phyloP scores from a whole-genome alignment of 2,329 filamentous ascomycete species.

The Paecilomyces fulvus region DNA sequence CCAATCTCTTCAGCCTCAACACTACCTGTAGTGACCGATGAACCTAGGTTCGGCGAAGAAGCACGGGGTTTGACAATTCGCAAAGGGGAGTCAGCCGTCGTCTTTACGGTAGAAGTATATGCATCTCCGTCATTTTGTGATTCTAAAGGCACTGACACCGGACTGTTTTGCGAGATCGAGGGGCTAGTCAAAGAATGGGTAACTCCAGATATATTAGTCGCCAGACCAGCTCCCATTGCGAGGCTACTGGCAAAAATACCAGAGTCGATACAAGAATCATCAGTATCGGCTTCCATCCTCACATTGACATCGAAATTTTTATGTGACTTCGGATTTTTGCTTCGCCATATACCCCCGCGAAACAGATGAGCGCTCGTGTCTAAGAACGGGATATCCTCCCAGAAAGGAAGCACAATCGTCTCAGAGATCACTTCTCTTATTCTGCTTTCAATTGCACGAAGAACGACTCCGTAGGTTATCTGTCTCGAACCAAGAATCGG shows the following conservation, averaged over 20 bases:
- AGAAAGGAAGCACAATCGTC: constrained; percentile 84
- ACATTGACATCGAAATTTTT: constrained; percentile 29
- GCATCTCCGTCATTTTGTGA: constrained; percentile 12
- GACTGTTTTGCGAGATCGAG: constrained; percentile 21
- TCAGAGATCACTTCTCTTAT: constrained; percentile 93
- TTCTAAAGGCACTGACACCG: constrained; percentile 17
- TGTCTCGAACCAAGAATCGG: constrained; percentile 92
- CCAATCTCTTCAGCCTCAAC: constrained; percentile 23
- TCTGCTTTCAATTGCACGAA: constrained; percentile 86
- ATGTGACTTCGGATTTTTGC: constrained; percentile 35
- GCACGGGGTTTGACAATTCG: constrained; percentile 54
- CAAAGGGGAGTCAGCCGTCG: constrained; percentile 36
- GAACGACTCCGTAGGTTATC: constrained; percentile 87
- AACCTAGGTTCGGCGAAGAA: constrained; percentile 54
- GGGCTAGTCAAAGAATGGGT: constrained; percentile 14
- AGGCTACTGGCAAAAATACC: constrained; percentile 18
- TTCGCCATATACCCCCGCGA: constrained; percentile 74
- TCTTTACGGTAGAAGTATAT: constrained; percentile 23
- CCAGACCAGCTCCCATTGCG: constrained; percentile 25
- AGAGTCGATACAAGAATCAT: constrained; percentile 6
- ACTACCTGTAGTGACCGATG: constrained; percentile 59
- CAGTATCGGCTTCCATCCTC: constrained; percentile 17
- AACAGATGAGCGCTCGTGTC: constrained; percentile 68
- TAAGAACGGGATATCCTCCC: constrained; percentile 92
- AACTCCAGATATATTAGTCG: constrained; percentile 25